A percentile compares a stretch with the other conserved stretches of the same genome.
Evolutionary conservation across 768 basidiomycete genomes (phyloP).

Genomic region (Suillus subluteus): DNA sequence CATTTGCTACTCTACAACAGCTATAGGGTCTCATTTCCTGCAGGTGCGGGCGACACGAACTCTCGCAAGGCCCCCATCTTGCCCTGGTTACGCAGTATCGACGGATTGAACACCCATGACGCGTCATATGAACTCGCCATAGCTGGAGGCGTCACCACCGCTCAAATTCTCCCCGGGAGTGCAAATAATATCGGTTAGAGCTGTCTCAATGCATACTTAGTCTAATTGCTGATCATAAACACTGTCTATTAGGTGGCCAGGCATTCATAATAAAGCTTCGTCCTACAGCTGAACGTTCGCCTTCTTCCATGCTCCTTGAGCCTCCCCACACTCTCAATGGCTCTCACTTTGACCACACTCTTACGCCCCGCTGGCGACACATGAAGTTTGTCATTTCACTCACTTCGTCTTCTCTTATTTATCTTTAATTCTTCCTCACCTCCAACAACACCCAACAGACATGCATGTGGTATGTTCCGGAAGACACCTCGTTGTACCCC

Average conservation of each 20-base stretch:
- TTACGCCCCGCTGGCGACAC: slow-evolving; percentile 31
- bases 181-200: slow-evolving; percentile 30
- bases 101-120: slow-evolving; percentile 51
- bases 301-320: slow-evolving; percentile 51
- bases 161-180: slow-evolving; percentile 53
- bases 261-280: slow-evolving; percentile 56
- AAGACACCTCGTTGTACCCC: background rate
- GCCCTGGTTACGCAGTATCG: slow-evolving; percentile 61
- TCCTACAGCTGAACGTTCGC: slow-evolving; percentile 48
- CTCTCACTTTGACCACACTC: slow-evolving; percentile 20
- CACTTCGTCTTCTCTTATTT: background rate
- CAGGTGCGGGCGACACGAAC: slow-evolving; percentile 58
- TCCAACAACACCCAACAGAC: slow-evolving; percentile 25
- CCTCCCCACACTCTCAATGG: slow-evolving; percentile 47
- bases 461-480: slow-evolving; percentile 43
- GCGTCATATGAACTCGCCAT: slow-evolving; percentile 42
- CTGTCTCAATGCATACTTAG: slow-evolving; percentile 8
- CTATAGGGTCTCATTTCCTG: slow-evolving; percentile 18
- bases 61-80: slow-evolving; percentile 59
- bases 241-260: slow-evolving; percentile 44
- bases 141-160: slow-evolving; percentile 51
- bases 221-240: background rate
- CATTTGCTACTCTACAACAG: background rate
- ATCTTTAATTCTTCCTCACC: background rate
- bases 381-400: slow-evolving; percentile 27